phyloP scores from a whole-genome alignment of 2,329 filamentous ascomycete species.

The Ceratocystis ficicola region DNA sequence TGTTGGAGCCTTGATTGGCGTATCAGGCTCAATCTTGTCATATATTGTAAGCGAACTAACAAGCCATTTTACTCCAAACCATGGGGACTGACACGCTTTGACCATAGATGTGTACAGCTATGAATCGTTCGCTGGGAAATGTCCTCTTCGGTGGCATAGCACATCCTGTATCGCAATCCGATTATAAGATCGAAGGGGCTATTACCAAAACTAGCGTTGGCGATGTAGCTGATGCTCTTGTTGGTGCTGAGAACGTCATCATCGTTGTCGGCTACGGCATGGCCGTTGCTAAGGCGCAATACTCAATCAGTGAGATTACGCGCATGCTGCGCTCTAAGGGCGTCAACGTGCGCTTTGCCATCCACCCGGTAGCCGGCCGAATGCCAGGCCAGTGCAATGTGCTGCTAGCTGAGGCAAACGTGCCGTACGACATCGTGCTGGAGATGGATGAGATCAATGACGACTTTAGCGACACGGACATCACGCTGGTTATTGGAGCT shows the following conservation, averaged over 20 bases:
- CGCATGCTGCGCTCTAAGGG: slow-evolving; percentile 59
- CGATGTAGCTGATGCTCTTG: slow-evolving; percentile 63
- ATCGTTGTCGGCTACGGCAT: slow-evolving; percentile 89
- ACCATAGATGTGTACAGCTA: slow-evolving; percentile 58
- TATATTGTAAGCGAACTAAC: slow-evolving; percentile 42
- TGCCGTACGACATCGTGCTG: slow-evolving; percentile 82
- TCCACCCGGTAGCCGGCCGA: slow-evolving; percentile 78
- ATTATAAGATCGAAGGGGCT: slow-evolving; percentile 67
- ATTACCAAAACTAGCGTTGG: slow-evolving; percentile 69
- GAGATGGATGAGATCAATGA: slow-evolving; percentile 98
- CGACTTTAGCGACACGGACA: slow-evolving; percentile 72
- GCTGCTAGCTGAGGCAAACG: slow-evolving; percentile 71
- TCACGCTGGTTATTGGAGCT: slow-evolving; percentile 79
- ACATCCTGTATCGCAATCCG: slow-evolving; percentile 42
- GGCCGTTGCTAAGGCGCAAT: slow-evolving; percentile 89
- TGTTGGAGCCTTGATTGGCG: slow-evolving; percentile 75
- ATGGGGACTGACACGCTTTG: background rate
- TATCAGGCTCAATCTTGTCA: slow-evolving; percentile 77
- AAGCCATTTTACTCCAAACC: background rate
- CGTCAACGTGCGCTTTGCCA: slow-evolving; percentile 74
- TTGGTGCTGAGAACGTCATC: slow-evolving; percentile 71
- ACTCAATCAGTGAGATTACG: slow-evolving; percentile 76
- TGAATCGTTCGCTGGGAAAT: slow-evolving; percentile 84
- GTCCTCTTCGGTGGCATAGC: slow-evolving; percentile 77
- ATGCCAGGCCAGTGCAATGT: slow-evolving; percentile 95